phyloP scores from a whole-genome alignment of 2,329 filamentous ascomycete genomes.

The Pyrenophora seminiperda region DNA sequence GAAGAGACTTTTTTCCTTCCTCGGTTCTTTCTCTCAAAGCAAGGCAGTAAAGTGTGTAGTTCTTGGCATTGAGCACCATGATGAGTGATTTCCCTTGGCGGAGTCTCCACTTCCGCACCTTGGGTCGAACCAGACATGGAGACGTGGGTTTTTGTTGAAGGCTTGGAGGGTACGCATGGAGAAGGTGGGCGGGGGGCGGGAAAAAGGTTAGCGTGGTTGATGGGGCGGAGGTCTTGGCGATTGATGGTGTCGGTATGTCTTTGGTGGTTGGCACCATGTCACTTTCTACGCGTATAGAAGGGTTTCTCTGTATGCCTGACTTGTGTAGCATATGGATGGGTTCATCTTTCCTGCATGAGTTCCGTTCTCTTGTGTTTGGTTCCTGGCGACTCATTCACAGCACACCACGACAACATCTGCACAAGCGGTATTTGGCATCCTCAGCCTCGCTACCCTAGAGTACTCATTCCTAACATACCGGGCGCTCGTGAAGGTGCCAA shows the following conservation, averaged over 20 bases:
- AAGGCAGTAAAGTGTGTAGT: conserved; percentile 18
- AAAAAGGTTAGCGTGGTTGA: background rate
- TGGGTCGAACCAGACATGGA: conserved; percentile 17
- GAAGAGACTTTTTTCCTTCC: conserved; percentile 20
- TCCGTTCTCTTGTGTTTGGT: no score
- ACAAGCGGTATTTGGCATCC: background rate
- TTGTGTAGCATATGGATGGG: no score
- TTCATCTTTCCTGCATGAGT: no score
- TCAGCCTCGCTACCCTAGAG: background rate
- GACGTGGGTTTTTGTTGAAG: background rate
- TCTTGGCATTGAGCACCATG: conserved; percentile 39
- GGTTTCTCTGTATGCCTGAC: background rate
- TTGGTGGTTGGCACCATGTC: background rate
- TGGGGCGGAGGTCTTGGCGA: conserved; percentile 27
- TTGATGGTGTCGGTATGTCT: background rate
- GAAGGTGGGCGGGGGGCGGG: conserved; percentile 14
- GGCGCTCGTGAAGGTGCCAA: no score
- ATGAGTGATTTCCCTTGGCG: conserved; percentile 29
- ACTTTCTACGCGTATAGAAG: background rate
- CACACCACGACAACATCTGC: background rate
- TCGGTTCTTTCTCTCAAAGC: conserved; percentile 1
- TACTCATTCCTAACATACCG: conserved; percentile 14
- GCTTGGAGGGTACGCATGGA: conserved; percentile 6
- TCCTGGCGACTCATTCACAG: background rate
- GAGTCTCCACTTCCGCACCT: conserved; percentile 15